Evolutionary conservation across 257 asterid species (phyloP), one percentile per base, ranked within the genome.

Genomic region (Cruciata laevipes): DNA sequence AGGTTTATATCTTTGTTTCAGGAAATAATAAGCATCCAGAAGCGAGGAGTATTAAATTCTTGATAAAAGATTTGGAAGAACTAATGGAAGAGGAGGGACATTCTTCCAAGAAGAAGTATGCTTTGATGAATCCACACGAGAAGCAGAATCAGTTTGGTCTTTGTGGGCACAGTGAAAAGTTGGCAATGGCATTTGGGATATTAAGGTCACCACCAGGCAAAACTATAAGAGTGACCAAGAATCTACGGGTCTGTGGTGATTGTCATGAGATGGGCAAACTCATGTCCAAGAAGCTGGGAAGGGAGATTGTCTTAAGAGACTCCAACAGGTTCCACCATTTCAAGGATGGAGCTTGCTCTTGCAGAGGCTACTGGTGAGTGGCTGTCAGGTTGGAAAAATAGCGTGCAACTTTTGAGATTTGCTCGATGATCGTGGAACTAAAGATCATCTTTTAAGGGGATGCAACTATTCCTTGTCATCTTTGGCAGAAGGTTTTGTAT

Each of bases 141-240:
- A 72, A 55, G 56, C 61, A 68, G 74, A 68, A 68, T 5, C 65
- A 55, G 53, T 25, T 68, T 2, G 62, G 65, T 31, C 6, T 76
- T 24, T 71, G 76, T 62, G 66, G 69, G 11, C 80, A 76, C 57
- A 76, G 73, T 27, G 80, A 76, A 52, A 71, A 63, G 65, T 67
- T 71, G 62, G 80, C 80, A 7, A 71, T 76, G 73, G 76, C 73
- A 16, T 76, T 71, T 21, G 80, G 80, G n/a, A 32, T 71, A 37
- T 21, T 76, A 27, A 76, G 23, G n/a, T 40, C 69, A 33, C 71
- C 73, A 3, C 55, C 37, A 0, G 66, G 73, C 21, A 63, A 62
- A 61, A 57, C 74, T 1, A 30, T 76, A 49, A 44, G 80, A 25
- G 71, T 76, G 16, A 67, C 73, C 5, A 76, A 76, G 71, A 76